phyloP scores from a whole-genome alignment of 129 eudicot species.

The Flaveria trinervia region DNA sequence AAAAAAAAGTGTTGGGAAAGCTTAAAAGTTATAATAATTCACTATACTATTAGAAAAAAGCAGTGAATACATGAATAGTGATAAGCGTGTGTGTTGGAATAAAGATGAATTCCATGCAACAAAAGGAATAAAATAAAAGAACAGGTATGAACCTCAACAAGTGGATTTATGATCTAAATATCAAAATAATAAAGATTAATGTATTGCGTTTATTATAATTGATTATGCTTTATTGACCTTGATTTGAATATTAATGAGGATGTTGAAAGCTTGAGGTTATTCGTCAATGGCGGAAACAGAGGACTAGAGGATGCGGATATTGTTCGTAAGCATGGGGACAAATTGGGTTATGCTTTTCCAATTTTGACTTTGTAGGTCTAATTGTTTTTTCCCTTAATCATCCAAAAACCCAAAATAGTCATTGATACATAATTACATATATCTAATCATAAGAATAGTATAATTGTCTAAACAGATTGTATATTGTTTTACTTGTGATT shows the following conservation, averaged over 20 bases:
- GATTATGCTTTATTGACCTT: conserved; percentile 13
- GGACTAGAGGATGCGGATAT: not conserved
- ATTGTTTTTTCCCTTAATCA: no score
- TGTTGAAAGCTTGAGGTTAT: conserved; percentile 22
- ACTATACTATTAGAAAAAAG: not conserved
- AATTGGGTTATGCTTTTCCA: not conserved
- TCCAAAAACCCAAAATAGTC: no score
- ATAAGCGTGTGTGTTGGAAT: not conserved
- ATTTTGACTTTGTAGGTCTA: not conserved
- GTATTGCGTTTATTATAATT: not conserved
- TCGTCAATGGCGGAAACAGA: conserved; percentile 11
- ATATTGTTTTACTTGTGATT: no score
- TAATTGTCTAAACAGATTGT: no score
- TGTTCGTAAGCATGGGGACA: conserved; percentile 12
- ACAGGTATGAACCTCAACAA: conserved; percentile 2
- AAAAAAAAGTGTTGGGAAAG: not conserved
- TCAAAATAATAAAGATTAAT: no score
- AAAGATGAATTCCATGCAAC: not conserved
- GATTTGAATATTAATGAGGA: conserved; percentile 6
- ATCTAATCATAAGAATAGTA: no score
- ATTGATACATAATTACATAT: no score
- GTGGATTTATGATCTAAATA: conserved; percentile 3
- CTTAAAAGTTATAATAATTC: no score
- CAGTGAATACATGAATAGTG: not conserved
- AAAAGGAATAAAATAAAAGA: not conserved